Evolutionary conservation across 352 stramenopile species (phyloP).

Genomic region (Globisporangium iwayamae): DNA sequence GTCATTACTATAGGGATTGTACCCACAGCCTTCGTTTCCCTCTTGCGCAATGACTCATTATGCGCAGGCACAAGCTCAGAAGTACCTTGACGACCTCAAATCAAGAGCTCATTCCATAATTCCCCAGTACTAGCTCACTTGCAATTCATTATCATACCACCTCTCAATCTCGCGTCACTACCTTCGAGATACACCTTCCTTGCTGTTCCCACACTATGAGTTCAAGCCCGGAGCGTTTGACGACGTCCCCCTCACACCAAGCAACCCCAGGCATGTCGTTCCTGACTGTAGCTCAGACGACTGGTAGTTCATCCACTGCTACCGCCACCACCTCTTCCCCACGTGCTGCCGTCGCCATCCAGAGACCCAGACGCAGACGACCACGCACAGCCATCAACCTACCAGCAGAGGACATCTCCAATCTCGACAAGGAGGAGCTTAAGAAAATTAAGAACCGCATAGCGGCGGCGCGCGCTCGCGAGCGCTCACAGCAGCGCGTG

Average conservation of each 20-base stretch:
- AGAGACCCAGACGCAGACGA: conserved; percentile 24
- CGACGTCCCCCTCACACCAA: not conserved
- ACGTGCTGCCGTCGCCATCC: not conserved
- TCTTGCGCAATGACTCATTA: conserved; percentile 6
- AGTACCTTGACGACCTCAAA: not conserved
- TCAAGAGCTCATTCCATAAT: not conserved
- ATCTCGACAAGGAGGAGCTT: conserved; percentile 46
- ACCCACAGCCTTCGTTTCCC: not conserved
- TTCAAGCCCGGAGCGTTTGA: not conserved
- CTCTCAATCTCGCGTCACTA: not conserved
- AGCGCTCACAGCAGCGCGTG: conserved; percentile 48
- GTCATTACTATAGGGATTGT: not conserved
- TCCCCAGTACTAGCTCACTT: not conserved
- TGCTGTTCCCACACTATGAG: not conserved
- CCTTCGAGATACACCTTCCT: not conserved
- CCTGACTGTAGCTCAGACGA: not conserved
- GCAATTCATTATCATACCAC: not conserved
- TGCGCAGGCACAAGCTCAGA: not conserved
- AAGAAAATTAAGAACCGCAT: conserved; percentile 73
- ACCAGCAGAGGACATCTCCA: conserved; percentile 31
- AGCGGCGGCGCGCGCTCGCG: conserved; percentile 48
- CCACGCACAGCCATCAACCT: conserved; percentile 49
- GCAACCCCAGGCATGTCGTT: not conserved
- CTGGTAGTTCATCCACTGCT: not conserved
- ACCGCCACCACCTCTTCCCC: not conserved